Conservation (phyloP, 805 yeast genomes). For the Ogataea neopini region DNA sequence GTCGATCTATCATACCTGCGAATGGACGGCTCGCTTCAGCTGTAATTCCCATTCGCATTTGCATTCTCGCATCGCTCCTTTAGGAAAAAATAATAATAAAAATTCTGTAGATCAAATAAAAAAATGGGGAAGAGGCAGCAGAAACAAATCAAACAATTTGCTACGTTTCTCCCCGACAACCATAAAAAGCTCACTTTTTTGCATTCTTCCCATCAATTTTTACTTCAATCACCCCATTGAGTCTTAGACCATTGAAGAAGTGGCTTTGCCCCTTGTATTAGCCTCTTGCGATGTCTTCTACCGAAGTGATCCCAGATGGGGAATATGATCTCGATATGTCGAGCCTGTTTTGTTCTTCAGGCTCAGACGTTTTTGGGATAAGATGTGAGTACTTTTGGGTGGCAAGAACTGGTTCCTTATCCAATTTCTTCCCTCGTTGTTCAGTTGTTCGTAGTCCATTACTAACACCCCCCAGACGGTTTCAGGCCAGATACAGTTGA, state of each 20-base stretch:
- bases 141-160: not conserved
- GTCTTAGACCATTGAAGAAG: not conserved
- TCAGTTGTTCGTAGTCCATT: not conserved
- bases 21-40: no score
- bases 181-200: not conserved
- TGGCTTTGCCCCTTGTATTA: not conserved
- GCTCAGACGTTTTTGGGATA: slow-evolving; percentile 32
- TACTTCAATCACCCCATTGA: not conserved
- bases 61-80: not conserved
- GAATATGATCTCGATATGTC: slow-evolving; percentile 38
- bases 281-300: not conserved
- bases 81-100: slow-evolving; percentile 1
- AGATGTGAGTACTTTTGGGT: slow-evolving; percentile 37
- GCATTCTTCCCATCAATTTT: not conserved
- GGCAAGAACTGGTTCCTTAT: no score
- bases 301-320: slow-evolving; percentile 33
- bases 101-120: slow-evolving; percentile 1
- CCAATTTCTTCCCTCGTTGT: not conserved
- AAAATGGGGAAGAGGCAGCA: not conserved
- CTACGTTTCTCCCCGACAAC: not conserved
- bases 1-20: no score
- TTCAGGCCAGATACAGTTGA: slow-evolving; percentile 38
- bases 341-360: slow-evolving; percentile 21
- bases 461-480: slow-evolving; percentile 24
- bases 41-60: no score